Base-by-base conservation (phyloP, 2,329 filamentous ascomycete species). In the Emergomyces orientalis region DNA sequence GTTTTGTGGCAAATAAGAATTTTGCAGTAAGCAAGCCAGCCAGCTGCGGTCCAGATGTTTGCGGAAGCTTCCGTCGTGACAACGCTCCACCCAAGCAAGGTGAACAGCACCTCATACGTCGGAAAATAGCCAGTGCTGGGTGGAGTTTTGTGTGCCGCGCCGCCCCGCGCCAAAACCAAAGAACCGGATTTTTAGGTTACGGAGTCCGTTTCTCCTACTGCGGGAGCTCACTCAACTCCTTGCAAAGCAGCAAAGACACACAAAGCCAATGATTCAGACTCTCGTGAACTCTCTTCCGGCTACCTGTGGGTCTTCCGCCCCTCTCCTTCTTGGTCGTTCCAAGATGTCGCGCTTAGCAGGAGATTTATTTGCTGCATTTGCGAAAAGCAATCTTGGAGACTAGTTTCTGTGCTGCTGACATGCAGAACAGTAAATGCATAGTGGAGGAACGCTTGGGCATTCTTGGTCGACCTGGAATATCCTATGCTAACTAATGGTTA, bases 131-230 rank as follows among this genome's bases (percentile, higher is more conserved):
- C 8, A 9, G 11, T 41, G 34, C 34, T 14, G 32, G n/a, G 32
- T 34, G 54, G n/a, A n/a, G 34, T 17, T 27, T 57, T 37, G 54
- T 17, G 9, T 9, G 25, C 22, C 22, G 25, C 54, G 54, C 49
- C 32, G 25, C 22, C 22, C 47, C 54, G 34, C 54, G 54, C 54
- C 54, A 55, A 55, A 55, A 17, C 51, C 51, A 55, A n/a, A 55
- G 51, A 11, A 3, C 49, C 32, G 51, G 51, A 55, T 55, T 37
- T 37, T 34, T 32, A 30, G 22, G n/a, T 8, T 9, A 51, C 13
- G 2, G 47, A 27, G n/a, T n/a, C n/a, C n/a, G n/a, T n/a, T n/a
- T n/a, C n/a, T n/a, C n/a, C n/a, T n/a, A n/a, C n/a, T n/a, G n/a
- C n/a, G n/a, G n/a, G n/a, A n/a, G n/a, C n/a, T n/a, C n/a, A n/a